Percentiles rank a stretch among this genome's conserved stretches.
Conservation (phyloP, 305 asterid species). For the Solanum aculeatissimum region DNA sequence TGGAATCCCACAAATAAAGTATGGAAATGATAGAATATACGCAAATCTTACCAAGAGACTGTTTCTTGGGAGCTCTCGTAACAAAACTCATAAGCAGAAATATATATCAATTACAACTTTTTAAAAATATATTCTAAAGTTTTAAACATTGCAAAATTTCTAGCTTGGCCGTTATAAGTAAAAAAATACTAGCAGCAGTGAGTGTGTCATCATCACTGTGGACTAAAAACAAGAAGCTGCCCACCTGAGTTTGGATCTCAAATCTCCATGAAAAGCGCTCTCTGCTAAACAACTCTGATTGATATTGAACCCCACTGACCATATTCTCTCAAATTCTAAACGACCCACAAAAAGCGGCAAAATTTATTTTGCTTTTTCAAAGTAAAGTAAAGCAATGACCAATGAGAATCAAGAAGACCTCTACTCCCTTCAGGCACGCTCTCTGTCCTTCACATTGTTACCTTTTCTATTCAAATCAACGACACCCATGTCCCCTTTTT, state of each 20-base stretch:
- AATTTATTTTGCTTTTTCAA: background rate
- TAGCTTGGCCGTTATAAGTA: no score
- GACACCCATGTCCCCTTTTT: background rate
- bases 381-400: slow-evolving; percentile 21
- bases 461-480: slow-evolving; percentile 20
- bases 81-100: no score
- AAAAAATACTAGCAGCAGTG: no score
- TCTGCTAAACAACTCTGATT: background rate
- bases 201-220: background rate
- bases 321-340: background rate
- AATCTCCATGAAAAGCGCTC: background rate
- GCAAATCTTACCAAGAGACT: no score
- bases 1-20: no score
- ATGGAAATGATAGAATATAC: no score
- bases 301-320: background rate
- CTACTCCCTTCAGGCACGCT: slow-evolving; percentile 32
- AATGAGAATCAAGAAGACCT: slow-evolving; percentile 19
- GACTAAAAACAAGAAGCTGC: background rate
- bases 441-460: slow-evolving; percentile 8
- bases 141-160: no score
- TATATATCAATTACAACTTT: no score
- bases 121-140: no score
- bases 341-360: slow-evolving; percentile 12
- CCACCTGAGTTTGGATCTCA: background rate
- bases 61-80: no score